Evolutionary conservation across 768 basidiomycete genomes (phyloP).

Genomic region (Harrya chromipes): DNA sequence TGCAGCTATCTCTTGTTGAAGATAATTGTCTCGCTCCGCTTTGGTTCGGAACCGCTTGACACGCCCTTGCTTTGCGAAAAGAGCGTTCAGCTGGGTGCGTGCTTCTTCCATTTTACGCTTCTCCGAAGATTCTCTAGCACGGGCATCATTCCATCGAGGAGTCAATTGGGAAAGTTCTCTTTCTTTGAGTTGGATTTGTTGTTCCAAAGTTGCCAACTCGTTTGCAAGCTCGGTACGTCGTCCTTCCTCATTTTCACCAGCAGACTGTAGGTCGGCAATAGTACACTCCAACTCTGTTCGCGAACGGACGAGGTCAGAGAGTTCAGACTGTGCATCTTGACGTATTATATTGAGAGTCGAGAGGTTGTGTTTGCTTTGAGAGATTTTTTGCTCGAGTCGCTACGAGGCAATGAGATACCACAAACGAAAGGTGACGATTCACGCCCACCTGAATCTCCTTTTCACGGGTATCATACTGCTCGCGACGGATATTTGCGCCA

Average conservation of each 20-base stretch:
- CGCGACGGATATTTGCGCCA: conserved; percentile 74
- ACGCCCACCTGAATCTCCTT: conserved; percentile 73
- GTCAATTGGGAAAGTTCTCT: conserved; percentile 55
- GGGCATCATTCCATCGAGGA: conserved; percentile 68
- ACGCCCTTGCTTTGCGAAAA: conserved; percentile 91
- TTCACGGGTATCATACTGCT: conserved; percentile 80
- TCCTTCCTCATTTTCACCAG: conserved; percentile 62
- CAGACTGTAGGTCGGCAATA: conserved; percentile 70
- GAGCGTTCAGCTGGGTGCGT: conserved; percentile 61
- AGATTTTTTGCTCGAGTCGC: conserved; percentile 72
- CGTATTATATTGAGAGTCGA: conserved; percentile 70
- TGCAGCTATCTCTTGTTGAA: conserved; percentile 74
- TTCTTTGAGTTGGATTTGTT: conserved; percentile 63
- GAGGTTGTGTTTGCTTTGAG: conserved; percentile 63
- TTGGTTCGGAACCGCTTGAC: conserved; percentile 80
- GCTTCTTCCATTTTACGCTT: conserved; percentile 72
- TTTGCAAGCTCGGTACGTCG: conserved; percentile 58
- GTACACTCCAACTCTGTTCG: conserved; percentile 85
- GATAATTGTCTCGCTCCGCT: conserved; percentile 77
- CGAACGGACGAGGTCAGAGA: conserved; percentile 81
- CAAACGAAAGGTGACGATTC: not conserved
- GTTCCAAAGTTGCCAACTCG: conserved; percentile 61
- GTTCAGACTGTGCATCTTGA: conserved; percentile 74
- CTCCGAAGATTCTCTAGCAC: conserved; percentile 49
- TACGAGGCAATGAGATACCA: conserved; percentile 28